Percentiles rank a stretch among this genome's conserved stretches.
These are phyloP conservation scores for Botrytis byssoidea DNA, from an alignment of 2,329 filamentous ascomycete species.

Conservation along the genomic window DNA sequence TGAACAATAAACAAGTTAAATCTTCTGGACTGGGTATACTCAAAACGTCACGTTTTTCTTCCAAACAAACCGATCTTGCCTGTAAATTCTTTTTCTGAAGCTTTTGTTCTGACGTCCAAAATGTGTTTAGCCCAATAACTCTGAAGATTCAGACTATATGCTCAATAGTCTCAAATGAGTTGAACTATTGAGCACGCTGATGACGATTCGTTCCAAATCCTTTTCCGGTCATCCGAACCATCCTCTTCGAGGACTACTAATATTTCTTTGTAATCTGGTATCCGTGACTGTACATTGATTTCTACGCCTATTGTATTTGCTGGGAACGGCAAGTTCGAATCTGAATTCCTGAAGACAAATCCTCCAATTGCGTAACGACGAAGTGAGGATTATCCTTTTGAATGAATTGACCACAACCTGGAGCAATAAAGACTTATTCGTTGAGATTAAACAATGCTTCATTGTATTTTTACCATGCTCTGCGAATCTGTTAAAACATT, in stretches of 20 bases:
- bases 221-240: neutral
- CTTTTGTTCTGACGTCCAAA: neutral
- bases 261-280: neutral
- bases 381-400: neutral
- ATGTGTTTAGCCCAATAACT: too few relatives aligned
- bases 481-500: neutral
- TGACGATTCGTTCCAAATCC: neutral
- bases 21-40: neutral
- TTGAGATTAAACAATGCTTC: neutral
- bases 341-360: neutral
- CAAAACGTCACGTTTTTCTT: neutral
- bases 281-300: neutral
- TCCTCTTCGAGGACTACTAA: neutral
- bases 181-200: neutral
- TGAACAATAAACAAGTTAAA: neutral
- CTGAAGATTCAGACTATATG: neutral
- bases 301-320: rapidly evolving
- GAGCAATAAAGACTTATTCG: neutral
- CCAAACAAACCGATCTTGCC: too few relatives aligned
- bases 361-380: neutral
- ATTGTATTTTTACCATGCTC: neutral
- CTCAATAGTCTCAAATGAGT: neutral
- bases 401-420: neutral
- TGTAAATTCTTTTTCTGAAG: too few relatives aligned
- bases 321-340: rapidly evolving